Conservation (phyloP, 2,329 filamentous ascomycete genomes). For the Trichophyton benhamiae region DNA sequence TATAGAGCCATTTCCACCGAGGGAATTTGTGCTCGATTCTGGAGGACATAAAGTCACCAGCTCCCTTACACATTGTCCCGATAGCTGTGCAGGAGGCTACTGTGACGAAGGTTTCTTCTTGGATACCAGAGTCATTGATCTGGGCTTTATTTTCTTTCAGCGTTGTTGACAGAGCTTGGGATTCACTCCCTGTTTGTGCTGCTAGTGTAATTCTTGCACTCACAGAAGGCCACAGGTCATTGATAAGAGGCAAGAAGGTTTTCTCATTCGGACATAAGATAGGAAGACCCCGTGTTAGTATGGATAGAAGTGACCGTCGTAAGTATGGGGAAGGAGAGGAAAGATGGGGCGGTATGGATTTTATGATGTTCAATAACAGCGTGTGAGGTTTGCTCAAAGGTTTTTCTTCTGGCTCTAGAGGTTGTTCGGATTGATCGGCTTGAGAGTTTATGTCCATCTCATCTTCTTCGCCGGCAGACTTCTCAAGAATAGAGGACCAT, state of each 20-base stretch:
- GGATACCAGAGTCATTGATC: conserved; percentile 18
- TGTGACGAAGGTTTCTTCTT: conserved; percentile 42
- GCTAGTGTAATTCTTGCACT: conserved; percentile 26
- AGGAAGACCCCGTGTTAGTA: conserved; percentile 60
- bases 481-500: conserved; percentile 16
- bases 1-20: conserved; percentile 32
- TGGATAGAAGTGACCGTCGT: conserved; percentile 62
- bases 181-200: conserved; percentile 47
- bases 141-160: conserved; percentile 21
- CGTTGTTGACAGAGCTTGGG: conserved; percentile 14
- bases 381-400: conserved; percentile 62
- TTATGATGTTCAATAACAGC: conserved; percentile 69
- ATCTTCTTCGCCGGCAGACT: conserved; percentile 16
- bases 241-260: conserved; percentile 75
- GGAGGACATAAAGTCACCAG: conserved; percentile 68
- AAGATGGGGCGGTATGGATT: conserved; percentile 78
- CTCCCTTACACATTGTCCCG: conserved; percentile 53
- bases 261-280: conserved; percentile 66
- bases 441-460: conserved; percentile 17
- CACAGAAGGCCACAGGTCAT: conserved; percentile 80
- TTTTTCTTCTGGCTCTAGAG: conserved; percentile 44
- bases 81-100: conserved; percentile 60
- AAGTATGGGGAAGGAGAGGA: conserved; percentile 71
- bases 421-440: conserved; percentile 23
- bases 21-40: conserved; percentile 59